These are phyloP conservation scores for Aspergillus sp. DNA, from an alignment of 2,329 filamentous ascomycete species.

Conservation along the genomic window DNA sequence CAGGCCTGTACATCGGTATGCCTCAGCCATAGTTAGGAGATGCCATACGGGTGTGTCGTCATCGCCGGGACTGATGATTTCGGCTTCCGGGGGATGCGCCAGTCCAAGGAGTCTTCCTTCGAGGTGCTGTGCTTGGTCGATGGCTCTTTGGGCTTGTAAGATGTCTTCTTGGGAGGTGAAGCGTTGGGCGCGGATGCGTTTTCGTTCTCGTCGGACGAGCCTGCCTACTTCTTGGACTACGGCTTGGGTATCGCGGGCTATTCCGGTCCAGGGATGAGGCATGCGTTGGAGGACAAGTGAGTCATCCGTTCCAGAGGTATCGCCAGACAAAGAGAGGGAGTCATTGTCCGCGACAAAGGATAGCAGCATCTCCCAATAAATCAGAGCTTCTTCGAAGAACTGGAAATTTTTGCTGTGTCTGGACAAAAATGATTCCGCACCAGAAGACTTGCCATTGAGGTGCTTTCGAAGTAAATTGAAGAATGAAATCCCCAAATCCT, in stretches of 20 bases:
- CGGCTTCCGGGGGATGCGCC: conserved; percentile 41
- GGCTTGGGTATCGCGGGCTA: conserved; percentile 31
- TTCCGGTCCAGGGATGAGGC: conserved; percentile 35
- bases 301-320: conserved; percentile 16
- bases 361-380: conserved; percentile 55
- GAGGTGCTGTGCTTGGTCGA: conserved; percentile 32
- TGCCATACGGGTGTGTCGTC: conserved; percentile 48
- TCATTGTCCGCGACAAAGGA: conserved; percentile 46
- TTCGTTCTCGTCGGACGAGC: conserved; percentile 30
- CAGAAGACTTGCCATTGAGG: conserved; percentile 37
- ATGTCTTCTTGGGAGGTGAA: conserved; percentile 35
- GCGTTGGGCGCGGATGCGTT: conserved; percentile 24
- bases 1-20: conserved; percentile 47
- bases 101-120: conserved; percentile 44
- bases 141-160: conserved; percentile 25
- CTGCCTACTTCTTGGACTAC: conserved; percentile 42
- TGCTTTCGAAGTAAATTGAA: conserved; percentile 39
- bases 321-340: conserved; percentile 20
- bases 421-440: neutral
- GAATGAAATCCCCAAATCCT: conserved; percentile 49
- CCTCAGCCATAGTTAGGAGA: conserved; percentile 48
- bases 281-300: conserved; percentile 28
- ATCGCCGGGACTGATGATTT: conserved; percentile 47
- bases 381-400: conserved; percentile 51
- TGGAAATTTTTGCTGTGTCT: conserved; percentile 38